Evolutionary conservation across 2,329 filamentous ascomycete genomes (phyloP), one percentile per base, ranked within the genome.

Genomic region (Aspergillus japonicus): DNA sequence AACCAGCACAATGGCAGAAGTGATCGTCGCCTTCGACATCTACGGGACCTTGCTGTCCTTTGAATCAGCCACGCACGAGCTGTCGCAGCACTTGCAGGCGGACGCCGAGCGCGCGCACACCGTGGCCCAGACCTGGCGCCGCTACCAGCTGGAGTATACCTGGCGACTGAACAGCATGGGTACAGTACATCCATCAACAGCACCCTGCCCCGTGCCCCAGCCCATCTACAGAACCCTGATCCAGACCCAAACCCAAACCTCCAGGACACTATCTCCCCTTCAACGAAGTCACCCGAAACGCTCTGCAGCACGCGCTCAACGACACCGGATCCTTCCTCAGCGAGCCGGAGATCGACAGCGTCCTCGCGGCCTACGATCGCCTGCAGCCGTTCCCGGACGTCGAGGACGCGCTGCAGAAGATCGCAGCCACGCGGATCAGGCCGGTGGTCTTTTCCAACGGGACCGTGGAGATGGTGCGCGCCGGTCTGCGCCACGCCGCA

Each of bases 141-240:
- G 83, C 31, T 88, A 88, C 68, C 89, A 92, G 73, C 78, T 92
- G 8, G 89, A 92, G 73, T 93, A 92, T 67, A 91, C 89, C 44
- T 92, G 88, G 88, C 80, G 89, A 54, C 75, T 89, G 64, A 92
- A 87, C 68, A 88, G 85, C 79, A 92, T 92, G 89, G 82, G 89
- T 89, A 77, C 62, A 78, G 11, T 10, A 14, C 33, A 8, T 35
- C 10, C 33, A 11, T 7, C 11, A 2, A 33, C 2, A n/a, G n/a
- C n/a, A n/a, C n/a, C n/a, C n/a, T n/a, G n/a, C n/a, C n/a, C n/a
- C n/a, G n/a, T n/a, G n/a, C n/a, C n/a, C n/a, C n/a, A n/a, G n/a
- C n/a, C n/a, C n/a, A n/a, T n/a, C 31, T 33, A 11, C 31, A 33
- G 21, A 23, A 23, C 2, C 21, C 21, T 23, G 23, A 23, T 23